A percentile compares a stretch with the other conserved stretches of the same genome.
Conservation (phyloP, 805 yeast species). For the Metahyphopichia silvanorum region DNA sequence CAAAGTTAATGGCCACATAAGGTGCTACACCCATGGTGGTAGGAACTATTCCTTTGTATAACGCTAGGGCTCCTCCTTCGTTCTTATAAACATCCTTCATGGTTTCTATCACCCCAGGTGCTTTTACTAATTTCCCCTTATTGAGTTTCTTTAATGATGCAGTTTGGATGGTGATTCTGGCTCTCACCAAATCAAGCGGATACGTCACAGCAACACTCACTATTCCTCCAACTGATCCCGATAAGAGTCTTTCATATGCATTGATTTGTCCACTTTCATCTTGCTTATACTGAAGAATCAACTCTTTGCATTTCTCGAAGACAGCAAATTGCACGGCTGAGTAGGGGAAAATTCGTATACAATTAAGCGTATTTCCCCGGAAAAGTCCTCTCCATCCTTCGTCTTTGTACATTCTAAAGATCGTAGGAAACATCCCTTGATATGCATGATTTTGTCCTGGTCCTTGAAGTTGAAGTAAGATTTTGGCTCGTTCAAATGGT, state of each 20-base stretch:
- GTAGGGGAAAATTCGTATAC: conserved; percentile 88
- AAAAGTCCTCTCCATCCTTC: conserved; percentile 91
- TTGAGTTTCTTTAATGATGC: conserved; percentile 56
- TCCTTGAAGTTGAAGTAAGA: conserved; percentile 85
- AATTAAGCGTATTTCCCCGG: conserved; percentile 88
- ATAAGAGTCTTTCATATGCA: conserved; percentile 58
- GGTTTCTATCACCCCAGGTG: conserved; percentile 71
- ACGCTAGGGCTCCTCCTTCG: conserved; percentile 80
- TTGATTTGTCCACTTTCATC: conserved; percentile 27
- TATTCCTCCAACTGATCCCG: conserved; percentile 83
- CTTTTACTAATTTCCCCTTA: conserved; percentile 43
- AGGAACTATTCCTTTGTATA: conserved; percentile 86
- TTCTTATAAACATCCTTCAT: conserved; percentile 54
- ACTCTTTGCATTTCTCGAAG: conserved; percentile 59
- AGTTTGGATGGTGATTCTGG: conserved; percentile 85
- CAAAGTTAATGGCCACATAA: conserved; percentile 88
- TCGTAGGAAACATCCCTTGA: conserved; percentile 73
- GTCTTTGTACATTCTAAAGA: conserved; percentile 74
- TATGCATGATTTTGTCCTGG: conserved; percentile 46
- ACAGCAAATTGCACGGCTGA: conserved; percentile 92
- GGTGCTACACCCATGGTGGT: conserved; percentile 95
- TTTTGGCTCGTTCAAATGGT: conserved; percentile 93
- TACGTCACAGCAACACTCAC: conserved; percentile 80
- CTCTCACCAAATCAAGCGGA: conserved; percentile 88
- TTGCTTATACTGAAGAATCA: conserved; percentile 22